Conservation (phyloP, 805 yeast genomes). For the Candida arabinofermentans region DNA sequence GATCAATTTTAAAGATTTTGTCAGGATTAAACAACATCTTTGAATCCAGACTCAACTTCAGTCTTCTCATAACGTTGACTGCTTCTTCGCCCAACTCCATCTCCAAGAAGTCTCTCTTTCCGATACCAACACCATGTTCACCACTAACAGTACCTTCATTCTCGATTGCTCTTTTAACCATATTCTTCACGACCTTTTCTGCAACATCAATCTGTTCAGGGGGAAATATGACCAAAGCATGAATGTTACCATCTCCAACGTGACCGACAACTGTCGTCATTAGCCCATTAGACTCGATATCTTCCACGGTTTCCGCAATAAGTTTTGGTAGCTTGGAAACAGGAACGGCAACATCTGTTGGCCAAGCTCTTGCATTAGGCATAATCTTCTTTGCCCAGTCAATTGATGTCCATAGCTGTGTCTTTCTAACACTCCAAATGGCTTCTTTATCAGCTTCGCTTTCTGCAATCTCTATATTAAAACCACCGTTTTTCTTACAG, state of each 20-base stretch:
- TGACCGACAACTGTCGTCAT: constrained; percentile 64
- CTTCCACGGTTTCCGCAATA: constrained; percentile 57
- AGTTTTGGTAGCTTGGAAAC: constrained; percentile 60
- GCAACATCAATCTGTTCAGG: constrained; percentile 45
- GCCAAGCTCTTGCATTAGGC: constrained; percentile 49
- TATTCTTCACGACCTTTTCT: constrained; percentile 48
- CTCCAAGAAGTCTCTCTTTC: constrained; percentile 59
- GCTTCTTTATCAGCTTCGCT: constrained; percentile 57
- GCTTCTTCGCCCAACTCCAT: constrained; percentile 65
- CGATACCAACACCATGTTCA: constrained; percentile 81
- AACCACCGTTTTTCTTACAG: constrained; percentile 49
- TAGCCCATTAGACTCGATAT: constrained; percentile 49
- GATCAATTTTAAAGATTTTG: constrained; percentile 68
- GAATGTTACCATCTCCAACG: constrained; percentile 81
- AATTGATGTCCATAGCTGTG: constrained; percentile 60
- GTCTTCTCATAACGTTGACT: constrained; percentile 62
- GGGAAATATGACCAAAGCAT: constrained; percentile 56
- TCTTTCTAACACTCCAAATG: constrained; percentile 71
- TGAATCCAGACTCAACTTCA: constrained; percentile 72
- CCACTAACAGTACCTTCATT: constrained; percentile 83
- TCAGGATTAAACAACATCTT: constrained; percentile 70
- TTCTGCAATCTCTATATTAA: constrained; percentile 54
- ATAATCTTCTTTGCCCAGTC: constrained; percentile 57
- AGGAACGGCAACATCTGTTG: constrained; percentile 84
- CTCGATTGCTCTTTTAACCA: constrained; percentile 60